Evolutionary conservation across 345 rosid species (phyloP).

Genomic region (Kandelia obovata): DNA sequence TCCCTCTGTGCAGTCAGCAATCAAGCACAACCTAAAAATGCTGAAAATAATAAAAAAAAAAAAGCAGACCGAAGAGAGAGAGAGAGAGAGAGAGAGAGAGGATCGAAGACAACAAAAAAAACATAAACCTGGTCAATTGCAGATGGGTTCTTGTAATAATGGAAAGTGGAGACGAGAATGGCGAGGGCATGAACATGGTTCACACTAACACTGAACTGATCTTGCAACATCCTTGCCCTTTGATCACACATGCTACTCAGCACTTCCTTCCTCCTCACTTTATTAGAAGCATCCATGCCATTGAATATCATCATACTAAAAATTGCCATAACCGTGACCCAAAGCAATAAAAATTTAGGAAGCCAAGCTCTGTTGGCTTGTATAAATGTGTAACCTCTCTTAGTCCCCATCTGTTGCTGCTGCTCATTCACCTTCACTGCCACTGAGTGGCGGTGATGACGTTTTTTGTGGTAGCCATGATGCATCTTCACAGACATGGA

Average conservation of each 20-base stretch:
- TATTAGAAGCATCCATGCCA: conserved; percentile 56
- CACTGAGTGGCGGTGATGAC: conserved; percentile 43
- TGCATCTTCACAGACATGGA: conserved; percentile 63
- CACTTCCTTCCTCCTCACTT: conserved; percentile 69
- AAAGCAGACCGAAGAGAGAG: too few relatives aligned
- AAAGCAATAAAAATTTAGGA: conserved; percentile 52
- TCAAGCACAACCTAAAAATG: background rate
- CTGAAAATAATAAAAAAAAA: background rate
- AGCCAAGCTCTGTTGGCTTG: conserved; percentile 66
- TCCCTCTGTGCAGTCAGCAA: background rate
- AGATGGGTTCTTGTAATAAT: conserved; percentile 86
- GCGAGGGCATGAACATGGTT: conserved; percentile 99
- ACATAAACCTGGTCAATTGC: conserved; percentile 91
- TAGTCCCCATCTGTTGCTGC: conserved; percentile 37
- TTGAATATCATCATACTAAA: conserved; percentile 45
- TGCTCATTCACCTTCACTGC: conserved; percentile 58
- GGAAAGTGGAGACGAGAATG: conserved; percentile 93
- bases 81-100: too few relatives aligned
- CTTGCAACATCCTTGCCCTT: conserved; percentile 95
- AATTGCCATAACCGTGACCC: conserved; percentile 47
- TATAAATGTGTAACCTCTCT: conserved; percentile 65
- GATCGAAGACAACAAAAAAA: conserved; percentile 3
- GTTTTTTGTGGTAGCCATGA: conserved; percentile 31
- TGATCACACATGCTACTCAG: conserved; percentile 90
- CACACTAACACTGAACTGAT: conserved; percentile 94